A percentile compares a stretch with the other conserved stretches of the same genome.
Evolutionary conservation across 192 early-diverging fungal species (phyloP).

Genomic region (Neocallimastix lanati): DNA sequence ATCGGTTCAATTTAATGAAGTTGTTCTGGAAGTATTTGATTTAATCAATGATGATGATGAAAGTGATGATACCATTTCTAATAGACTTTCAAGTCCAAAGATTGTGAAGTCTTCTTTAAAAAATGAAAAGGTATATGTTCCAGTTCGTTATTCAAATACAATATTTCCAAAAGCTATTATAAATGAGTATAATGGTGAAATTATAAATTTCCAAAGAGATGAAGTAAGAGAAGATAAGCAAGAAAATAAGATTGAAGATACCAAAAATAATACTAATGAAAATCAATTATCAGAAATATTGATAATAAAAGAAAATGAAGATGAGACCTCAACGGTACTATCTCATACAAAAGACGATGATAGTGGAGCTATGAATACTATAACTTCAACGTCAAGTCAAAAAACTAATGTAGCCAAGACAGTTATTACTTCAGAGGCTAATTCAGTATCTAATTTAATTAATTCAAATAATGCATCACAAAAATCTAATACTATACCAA

Average conservation of each 20-base stretch:
- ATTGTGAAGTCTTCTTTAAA: neutral
- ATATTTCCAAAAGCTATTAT: neutral
- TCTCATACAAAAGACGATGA: neutral
- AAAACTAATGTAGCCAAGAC: neutral
- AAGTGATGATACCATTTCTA: neutral
- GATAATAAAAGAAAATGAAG: neutral
- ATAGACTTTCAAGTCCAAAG: neutral
- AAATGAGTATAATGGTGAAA: neutral
- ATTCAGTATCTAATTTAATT: neutral
- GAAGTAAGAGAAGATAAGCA: neutral
- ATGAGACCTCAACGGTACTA: neutral
- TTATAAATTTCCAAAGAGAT: neutral
- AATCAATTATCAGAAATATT: neutral
- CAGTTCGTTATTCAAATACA: neutral
- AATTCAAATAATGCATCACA: neutral
- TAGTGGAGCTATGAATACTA: too few species aligned
- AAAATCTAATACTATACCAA: neutral
- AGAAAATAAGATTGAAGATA: neutral
- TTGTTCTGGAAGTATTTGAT: neutral
- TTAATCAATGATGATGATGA: neutral
- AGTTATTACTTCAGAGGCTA: neutral
- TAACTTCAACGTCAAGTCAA: neutral
- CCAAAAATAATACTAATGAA: neutral
- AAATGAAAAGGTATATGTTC: neutral
- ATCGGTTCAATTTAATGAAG: neutral